phyloP scores from a whole-genome alignment of 2,329 filamentous ascomycete species.

The Fusarium euwallaceae region DNA sequence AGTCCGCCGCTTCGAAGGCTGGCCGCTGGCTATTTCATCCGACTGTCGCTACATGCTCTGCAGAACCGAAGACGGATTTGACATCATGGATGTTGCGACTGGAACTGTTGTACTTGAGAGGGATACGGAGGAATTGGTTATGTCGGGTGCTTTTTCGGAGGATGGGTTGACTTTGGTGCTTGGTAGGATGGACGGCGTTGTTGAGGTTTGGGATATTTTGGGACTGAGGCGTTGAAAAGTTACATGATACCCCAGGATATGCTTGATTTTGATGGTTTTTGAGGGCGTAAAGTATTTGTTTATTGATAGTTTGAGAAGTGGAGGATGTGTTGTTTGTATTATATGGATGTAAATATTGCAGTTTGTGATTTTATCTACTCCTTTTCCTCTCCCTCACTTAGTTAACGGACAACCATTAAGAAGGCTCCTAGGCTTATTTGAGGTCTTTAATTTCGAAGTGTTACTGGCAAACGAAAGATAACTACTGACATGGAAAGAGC shows the following conservation, averaged over 20 bases:
- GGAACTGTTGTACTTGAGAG: slow-evolving; percentile 50
- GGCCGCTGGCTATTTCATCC: slow-evolving; percentile 56
- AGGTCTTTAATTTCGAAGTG: neutral
- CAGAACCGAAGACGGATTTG: slow-evolving; percentile 58
- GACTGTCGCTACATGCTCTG: slow-evolving; percentile 55
- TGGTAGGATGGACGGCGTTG: slow-evolving; percentile 51
- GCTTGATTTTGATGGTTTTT: slow-evolving; percentile 8
- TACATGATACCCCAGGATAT: slow-evolving; percentile 31
- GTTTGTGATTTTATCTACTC: neutral
- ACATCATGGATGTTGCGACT: slow-evolving; percentile 55
- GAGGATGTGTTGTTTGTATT: neutral
- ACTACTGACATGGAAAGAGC: no score
- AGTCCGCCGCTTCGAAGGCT: slow-evolving; percentile 54
- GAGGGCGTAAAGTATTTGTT: neutral
- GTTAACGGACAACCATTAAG: neutral
- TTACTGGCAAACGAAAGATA: fast-evolving
- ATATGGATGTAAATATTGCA: neutral
- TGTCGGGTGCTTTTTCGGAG: slow-evolving; percentile 52
- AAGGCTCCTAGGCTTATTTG: neutral
- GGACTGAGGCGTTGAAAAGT: slow-evolving; percentile 36
- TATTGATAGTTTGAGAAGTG: neutral
- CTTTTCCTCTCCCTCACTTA: neutral
- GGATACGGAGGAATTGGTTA: slow-evolving; percentile 47
- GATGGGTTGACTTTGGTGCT: slow-evolving; percentile 50
- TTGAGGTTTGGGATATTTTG: slow-evolving; percentile 52